These are phyloP conservation scores for Aspergillus haitiensis DNA, from an alignment of 495 filamentous ascomycete species.

Conservation along the genomic window DNA sequence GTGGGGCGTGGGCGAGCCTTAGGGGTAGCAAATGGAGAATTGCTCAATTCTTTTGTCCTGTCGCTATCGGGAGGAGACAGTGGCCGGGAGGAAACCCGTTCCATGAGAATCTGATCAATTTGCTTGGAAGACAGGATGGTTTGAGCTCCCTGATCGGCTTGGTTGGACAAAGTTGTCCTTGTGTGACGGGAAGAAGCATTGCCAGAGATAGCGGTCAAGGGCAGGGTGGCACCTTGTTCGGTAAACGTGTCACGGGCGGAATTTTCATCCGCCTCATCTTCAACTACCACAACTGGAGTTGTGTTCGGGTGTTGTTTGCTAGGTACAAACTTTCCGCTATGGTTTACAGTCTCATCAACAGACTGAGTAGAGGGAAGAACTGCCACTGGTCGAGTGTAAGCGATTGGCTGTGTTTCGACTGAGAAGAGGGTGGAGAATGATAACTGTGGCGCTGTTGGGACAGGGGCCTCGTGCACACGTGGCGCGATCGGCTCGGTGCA, in stretches of 20 bases:
- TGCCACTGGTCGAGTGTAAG: conserved; percentile 7
- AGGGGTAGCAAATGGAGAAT: conserved; percentile 42
- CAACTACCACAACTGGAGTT: conserved; percentile 43
- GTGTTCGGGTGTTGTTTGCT: conserved; percentile 24
- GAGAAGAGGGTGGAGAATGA: conserved; percentile 43
- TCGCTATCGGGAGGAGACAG: conserved; percentile 39
- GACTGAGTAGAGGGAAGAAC: conserved; percentile 26
- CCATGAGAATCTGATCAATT: conserved; percentile 65
- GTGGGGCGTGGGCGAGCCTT: conserved; percentile 39
- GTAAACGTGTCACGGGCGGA: conserved; percentile 37
- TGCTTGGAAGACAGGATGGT: conserved; percentile 71
- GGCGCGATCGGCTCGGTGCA: conserved; percentile 42
- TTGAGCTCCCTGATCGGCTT: conserved; percentile 68
- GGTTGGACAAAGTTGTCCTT: conserved; percentile 41
- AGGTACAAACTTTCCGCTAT: conserved; percentile 12
- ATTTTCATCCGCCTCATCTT: conserved; percentile 55
- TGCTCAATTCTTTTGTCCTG: conserved; percentile 32
- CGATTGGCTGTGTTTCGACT: conserved; percentile 42
- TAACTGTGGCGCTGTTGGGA: conserved; percentile 21
- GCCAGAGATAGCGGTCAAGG: conserved; percentile 46
- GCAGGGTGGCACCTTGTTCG: conserved; percentile 43
- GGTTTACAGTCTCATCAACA: conserved; percentile 17
- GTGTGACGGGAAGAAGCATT: conserved; percentile 39
- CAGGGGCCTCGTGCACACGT: conserved; percentile 18
- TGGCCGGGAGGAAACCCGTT: conserved; percentile 36